Evolutionary conservation across 2,329 filamentous ascomycete genomes (phyloP), one percentile per base, ranked within the genome.

Genomic region (Torrubiellomyces zombiae): DNA sequence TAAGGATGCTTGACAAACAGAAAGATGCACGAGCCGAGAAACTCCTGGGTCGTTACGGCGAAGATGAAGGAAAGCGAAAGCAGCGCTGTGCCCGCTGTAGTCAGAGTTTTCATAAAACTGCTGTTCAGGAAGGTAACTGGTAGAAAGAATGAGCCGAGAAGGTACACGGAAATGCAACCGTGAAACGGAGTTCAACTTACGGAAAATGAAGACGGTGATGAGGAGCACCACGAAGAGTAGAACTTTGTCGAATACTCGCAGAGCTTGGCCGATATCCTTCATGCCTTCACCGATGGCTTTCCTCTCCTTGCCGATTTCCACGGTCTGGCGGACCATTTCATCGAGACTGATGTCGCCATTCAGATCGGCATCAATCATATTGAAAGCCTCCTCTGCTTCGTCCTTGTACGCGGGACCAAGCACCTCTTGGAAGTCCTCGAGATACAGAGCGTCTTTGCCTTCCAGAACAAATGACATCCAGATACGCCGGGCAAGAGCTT

Each of bases 391-490:
- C 30, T 89, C 78, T 2, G 89, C 89, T 33, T 93, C 80, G 0
- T 67, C 58, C 33, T 71, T 69, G 39, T 77, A 74, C 5, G 68
- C 67, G 1, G 67, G 56, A 3, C 86, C 86, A 30, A 98, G 73
- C 7, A 95, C 86, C 46, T 95, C 86, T 16, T 74, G 47, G 18
- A 98, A 65, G 44, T 98, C 89, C 4, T 93, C 82, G 7, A 67
- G 51, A 37, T 67, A 80, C 7, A 98, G 60, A 1, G 75, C 60
- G 20, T 94, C 81, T 30, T 74, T 74, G 38, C 82, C 83, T 50
- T 95, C 86, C 4, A 89, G 71, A 2, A 93, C 89, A 45, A 94
- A 92, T 1, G 85, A 94, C 81, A 94, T 92, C 89, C 89, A 95
- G 33, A 95, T 75, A 42, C 89, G 77, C 37, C 72, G 76, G n/a